phyloP scores from a whole-genome alignment of 352 stramenopile species.

The Hyaloperonospora arabidopsidis region DNA sequence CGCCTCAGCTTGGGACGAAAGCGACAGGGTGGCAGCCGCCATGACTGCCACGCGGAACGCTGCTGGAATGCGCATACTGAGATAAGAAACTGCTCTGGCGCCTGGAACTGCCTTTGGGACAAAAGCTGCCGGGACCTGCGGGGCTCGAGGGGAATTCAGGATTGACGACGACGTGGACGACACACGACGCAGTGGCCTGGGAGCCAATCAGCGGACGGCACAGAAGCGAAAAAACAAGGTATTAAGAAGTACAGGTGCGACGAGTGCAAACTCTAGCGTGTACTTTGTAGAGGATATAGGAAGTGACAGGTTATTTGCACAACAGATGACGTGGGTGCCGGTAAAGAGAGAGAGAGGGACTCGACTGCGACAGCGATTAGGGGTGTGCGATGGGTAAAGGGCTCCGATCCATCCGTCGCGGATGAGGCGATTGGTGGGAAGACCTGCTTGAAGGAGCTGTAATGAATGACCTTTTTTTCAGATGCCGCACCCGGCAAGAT shows the following conservation, averaged over 20 bases:
- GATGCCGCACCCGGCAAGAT: too few relatives aligned
- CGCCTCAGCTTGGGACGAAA: slow-evolving; percentile 14
- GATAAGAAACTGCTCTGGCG: slow-evolving; percentile 7
- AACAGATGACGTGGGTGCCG: neutral
- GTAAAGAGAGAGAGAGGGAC: slow-evolving; percentile 19
- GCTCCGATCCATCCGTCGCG: too few relatives aligned
- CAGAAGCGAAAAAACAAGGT: slow-evolving; percentile 18
- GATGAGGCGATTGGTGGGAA: too few relatives aligned
- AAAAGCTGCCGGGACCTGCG: slow-evolving; percentile 17
- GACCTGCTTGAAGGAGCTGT: too few relatives aligned
- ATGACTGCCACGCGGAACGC: slow-evolving; percentile 47
- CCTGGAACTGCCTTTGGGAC: too few relatives aligned
- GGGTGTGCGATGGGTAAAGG: slow-evolving; percentile 15
- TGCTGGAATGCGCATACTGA: slow-evolving; percentile 49
- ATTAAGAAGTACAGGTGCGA: slow-evolving; percentile 12
- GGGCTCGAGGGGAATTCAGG: slow-evolving; percentile 47
- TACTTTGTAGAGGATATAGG: neutral
- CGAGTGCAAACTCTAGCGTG: neutral
- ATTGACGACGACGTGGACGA: slow-evolving; percentile 36
- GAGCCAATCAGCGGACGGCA: slow-evolving; percentile 27
- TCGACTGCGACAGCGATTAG: slow-evolving; percentile 16
- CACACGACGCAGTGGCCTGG: slow-evolving; percentile 12
- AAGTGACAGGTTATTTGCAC: slow-evolving; percentile 11
- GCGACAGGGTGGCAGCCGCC: slow-evolving; percentile 37
- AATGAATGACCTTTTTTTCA: too few relatives aligned